Conservation (phyloP, 768 basidiomycete genomes). For the Podaxis sp. region DNA sequence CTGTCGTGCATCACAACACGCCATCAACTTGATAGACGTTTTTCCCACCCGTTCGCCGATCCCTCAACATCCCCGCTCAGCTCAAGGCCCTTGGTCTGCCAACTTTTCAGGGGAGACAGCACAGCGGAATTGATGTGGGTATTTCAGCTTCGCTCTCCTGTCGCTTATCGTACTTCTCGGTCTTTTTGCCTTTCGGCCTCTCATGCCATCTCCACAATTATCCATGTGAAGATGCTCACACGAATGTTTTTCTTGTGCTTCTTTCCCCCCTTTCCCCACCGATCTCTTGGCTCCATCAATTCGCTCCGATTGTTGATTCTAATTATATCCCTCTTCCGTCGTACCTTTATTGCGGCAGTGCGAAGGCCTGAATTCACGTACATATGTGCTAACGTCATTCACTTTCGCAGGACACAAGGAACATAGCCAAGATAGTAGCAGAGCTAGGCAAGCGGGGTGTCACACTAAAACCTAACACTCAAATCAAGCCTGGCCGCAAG, state of each 20-base stretch:
- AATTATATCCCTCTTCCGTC: background rate
- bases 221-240: slow-evolving; percentile 1
- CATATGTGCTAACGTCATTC: background rate
- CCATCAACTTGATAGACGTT: slow-evolving; percentile 22
- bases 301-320: background rate
- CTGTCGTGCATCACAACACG: background rate
- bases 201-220: slow-evolving; percentile 21
- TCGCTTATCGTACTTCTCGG: slow-evolving; percentile 17
- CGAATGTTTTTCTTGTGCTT: background rate
- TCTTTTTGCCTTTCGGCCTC: slow-evolving; percentile 19
- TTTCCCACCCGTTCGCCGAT: slow-evolving; percentile 29
- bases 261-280: slow-evolving; percentile 6
- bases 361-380: background rate
- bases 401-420: slow-evolving; percentile 74
- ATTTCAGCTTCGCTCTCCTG: background rate
- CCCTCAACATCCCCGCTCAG: slow-evolving; percentile 74
- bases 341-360: background rate
- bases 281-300: slow-evolving; percentile 1
- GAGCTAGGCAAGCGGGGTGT: slow-evolving; percentile 75
- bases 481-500: slow-evolving; percentile 61
- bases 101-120: slow-evolving; percentile 79
- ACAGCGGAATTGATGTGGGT: slow-evolving; percentile 91
- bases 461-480: slow-evolving; percentile 69
- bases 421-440: slow-evolving; percentile 78
- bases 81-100: slow-evolving; percentile 69